phyloP scores from a whole-genome alignment of 2,329 filamentous ascomycete genomes.

The Escovopsis weberi region DNA sequence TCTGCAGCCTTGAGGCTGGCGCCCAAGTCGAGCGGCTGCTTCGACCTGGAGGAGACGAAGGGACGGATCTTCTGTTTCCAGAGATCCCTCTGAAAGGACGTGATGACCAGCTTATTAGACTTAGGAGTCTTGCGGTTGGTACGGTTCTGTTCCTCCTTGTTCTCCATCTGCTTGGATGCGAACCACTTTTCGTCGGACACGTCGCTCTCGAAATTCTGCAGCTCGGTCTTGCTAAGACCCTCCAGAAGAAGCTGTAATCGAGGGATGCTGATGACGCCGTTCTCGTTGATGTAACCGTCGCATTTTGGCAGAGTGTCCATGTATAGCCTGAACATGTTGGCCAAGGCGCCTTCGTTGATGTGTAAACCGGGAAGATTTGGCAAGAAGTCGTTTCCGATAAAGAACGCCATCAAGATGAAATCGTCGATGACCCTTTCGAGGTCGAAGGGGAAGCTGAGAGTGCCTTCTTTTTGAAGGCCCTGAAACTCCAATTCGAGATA shows the following conservation, averaged over 20 bases:
- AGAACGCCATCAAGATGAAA: constrained; percentile 99
- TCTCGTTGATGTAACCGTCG: constrained; percentile 92
- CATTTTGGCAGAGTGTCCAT: constrained; percentile 77
- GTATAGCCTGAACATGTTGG: constrained; percentile 95
- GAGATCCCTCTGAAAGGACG: constrained; percentile 64
- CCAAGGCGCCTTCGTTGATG: constrained; percentile 94
- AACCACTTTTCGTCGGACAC: constrained; percentile 85
- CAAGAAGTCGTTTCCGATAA: constrained; percentile 97
- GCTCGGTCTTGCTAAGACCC: constrained; percentile 77
- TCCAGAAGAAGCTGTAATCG: constrained; percentile 65
- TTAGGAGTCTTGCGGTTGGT: constrained; percentile 31
- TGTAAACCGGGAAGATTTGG: constrained; percentile 91
- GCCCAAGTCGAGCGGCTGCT: constrained; percentile 58
- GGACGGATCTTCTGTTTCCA: constrained; percentile 70
- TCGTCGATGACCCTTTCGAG: constrained; percentile 96
- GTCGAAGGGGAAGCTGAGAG: constrained; percentile 67
- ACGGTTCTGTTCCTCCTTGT: constrained; percentile 47
- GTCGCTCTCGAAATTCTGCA: constrained; percentile 84
- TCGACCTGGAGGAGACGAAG: constrained; percentile 58
- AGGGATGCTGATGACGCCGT: constrained; percentile 77
- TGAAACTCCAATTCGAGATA: constrained; percentile 96
- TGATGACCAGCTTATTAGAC: constrained; percentile 54
- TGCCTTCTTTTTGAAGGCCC: constrained; percentile 62
- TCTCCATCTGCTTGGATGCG: constrained; percentile 65
- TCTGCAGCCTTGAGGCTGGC: constrained; percentile 63